Evolutionary conservation across 305 asterid species (phyloP).

Genomic region (Withania somnifera): DNA sequence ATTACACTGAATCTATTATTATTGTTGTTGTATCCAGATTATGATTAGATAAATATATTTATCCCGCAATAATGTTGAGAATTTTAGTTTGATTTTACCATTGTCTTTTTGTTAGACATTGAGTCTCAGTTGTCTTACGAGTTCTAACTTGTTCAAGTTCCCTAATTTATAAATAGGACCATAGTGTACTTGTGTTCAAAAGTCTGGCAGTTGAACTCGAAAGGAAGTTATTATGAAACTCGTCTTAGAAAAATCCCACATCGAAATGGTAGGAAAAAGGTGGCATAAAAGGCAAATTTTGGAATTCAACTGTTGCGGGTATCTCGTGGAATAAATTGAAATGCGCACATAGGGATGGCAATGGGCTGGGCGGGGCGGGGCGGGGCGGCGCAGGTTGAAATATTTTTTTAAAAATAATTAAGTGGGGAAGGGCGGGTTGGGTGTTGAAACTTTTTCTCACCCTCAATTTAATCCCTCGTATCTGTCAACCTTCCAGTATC

Average conservation of each 20-base stretch:
- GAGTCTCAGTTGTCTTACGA: not conserved
- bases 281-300: too few species aligned
- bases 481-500: too few species aligned
- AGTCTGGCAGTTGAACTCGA: not conserved
- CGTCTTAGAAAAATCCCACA: not conserved
- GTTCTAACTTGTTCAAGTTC: not conserved
- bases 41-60: not conserved
- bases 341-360: too few species aligned
- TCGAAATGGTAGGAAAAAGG: not conserved
- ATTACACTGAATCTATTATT: too few species aligned
- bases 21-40: not conserved
- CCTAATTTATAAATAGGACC: not conserved
- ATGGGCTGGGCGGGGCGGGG: too few species aligned
- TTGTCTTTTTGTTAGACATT: not conserved
- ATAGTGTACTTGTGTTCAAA: not conserved
- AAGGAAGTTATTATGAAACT: not conserved
- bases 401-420: too few species aligned
- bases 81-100: not conserved
- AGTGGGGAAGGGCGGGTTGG: too few species aligned
- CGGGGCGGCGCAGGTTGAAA: too few species aligned
- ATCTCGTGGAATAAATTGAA: too few species aligned
- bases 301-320: too few species aligned
- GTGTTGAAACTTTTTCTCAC: too few species aligned
- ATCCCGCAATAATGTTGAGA: not conserved
- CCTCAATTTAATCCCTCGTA: too few species aligned